Base-by-base conservation (phyloP, 306 rosid species). In the Quercus berberidifolia region DNA sequence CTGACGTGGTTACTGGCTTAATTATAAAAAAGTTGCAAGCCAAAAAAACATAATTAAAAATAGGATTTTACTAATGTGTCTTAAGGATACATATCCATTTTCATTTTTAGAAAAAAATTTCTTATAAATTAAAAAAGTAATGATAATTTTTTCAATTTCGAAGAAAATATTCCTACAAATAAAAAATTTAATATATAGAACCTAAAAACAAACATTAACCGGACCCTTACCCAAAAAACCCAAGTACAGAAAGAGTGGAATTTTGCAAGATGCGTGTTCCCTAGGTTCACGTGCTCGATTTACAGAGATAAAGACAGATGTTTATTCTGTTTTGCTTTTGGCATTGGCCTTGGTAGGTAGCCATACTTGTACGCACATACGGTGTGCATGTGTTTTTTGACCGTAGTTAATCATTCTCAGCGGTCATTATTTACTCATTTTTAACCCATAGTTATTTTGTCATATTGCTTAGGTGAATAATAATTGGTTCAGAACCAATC, bases 201-300 rank as follows among this genome's bases (percentile, higher is more conserved):
- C n/a, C n/a, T n/a, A n/a, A n/a, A n/a, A n/a, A n/a, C n/a, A n/a
- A n/a, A n/a, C n/a, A n/a, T n/a, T n/a, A n/a, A n/a, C n/a, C n/a
- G n/a, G n/a, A n/a, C n/a, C n/a, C n/a, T n/a, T n/a, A 80, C 67
- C 77, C 71, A 72, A 57, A 49, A 55, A 62, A 58, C 20, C 55
- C 20, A 35, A n/a, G 5, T 23, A 30, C 0, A 46, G 82, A 88
- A 73, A 49, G 62, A 3, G 76, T 33, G 82, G 90, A 85, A 90
- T 92, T 90, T 89, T 82, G 65, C 55, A 26, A 26, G 65, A 68
- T 76, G 25, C n/a, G 60, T 68, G 79, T 55, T 25, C 52, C 69
- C 33, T 46, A 30, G 68, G 84, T 67, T 62, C 55, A 18, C 41
- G 49, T 71, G 58, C 28, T 52, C 18, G 21, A 46, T 31, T 52